phyloP scores from a whole-genome alignment of 2,329 filamentous ascomycete species.

The Beauveria sp. region DNA sequence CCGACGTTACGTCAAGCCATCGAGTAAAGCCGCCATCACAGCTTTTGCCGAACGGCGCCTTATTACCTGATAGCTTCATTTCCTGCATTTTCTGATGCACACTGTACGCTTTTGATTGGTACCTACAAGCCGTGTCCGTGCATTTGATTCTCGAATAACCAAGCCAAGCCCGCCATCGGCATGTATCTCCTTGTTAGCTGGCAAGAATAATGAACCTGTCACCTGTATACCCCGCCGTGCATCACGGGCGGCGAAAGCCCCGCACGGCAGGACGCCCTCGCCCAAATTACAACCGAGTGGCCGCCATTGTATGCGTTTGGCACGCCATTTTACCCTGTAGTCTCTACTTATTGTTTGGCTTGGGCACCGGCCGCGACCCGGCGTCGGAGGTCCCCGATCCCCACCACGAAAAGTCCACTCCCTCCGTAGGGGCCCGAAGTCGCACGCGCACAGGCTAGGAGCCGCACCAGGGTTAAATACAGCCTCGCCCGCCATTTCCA shows the following conservation, averaged over 20 bases:
- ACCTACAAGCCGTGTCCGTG: neutral
- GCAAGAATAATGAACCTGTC: neutral
- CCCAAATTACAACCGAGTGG: neutral
- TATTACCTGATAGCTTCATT: slow-evolving; percentile 8
- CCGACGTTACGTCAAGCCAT: slow-evolving; percentile 7
- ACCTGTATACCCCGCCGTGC: neutral
- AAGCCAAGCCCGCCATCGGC: neutral
- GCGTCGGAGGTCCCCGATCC: slow-evolving; percentile 26
- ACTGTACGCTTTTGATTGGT: neutral
- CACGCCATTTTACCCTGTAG: neutral
- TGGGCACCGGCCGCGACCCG: slow-evolving; percentile 13
- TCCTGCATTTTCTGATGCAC: neutral
- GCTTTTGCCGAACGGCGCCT: neutral
- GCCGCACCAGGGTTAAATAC: slow-evolving; percentile 1
- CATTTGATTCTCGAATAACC: neutral
- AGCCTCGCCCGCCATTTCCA: neutral
- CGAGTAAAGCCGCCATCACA: neutral
- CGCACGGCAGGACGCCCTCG: neutral
- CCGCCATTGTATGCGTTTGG: neutral
- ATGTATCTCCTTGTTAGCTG: neutral
- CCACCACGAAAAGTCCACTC: slow-evolving; percentile 9
- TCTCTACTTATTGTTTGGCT: neutral
- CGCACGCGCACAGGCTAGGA: neutral
- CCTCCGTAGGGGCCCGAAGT: slow-evolving; percentile 10
- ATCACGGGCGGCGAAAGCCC: neutral